Evolutionary conservation across 805 yeast genomes (phyloP), one percentile per base, ranked within the genome.

Genomic region (Candida pini): DNA sequence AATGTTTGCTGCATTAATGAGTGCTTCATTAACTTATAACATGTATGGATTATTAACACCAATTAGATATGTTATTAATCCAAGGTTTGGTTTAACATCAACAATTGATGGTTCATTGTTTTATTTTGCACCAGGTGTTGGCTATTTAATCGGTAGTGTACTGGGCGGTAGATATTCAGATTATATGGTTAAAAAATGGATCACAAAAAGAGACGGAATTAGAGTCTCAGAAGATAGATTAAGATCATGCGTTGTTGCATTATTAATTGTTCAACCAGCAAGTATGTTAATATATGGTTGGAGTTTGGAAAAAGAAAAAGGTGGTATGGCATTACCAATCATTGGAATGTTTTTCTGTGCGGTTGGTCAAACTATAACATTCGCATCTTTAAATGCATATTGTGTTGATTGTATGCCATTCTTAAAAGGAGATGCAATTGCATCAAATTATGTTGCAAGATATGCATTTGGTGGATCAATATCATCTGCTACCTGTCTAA

Each of bases 321-420:
- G 80, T 14, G 80, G 81, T 2, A 66, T 68, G 62, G 72, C 76
- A 0, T 54, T 76, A 3, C 79, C 81, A 1, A 62, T 74, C 6
- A 58, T 74, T 2, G 56, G 64, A 38, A 54, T 75, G 65, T 73
- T 73, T 40, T 18, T 65, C 15, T 58, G 62, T 30, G 81, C 76
- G 0, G 36, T 71, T 30, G 71, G 70, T 0, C 81, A 76, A 47
- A 71, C 78, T 0, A 54, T 67, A 18, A 51, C 65, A 8, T 76
- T 72, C 45, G 78, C 81, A 1, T 63, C 71, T 13, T 47, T 71
- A 26, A 76, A 76, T 44, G 67, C 80, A 3, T 76, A 76, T 47
- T 73, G 79, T 54, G 73, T 74, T 18, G 82, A 76, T 44, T 66
- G 73, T 5, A 62, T 73, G 67, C 78, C 79, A 1, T 62, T 69